phyloP scores from a whole-genome alignment of 2,329 filamentous ascomycete genomes.

The Phialocephala sp. region DNA sequence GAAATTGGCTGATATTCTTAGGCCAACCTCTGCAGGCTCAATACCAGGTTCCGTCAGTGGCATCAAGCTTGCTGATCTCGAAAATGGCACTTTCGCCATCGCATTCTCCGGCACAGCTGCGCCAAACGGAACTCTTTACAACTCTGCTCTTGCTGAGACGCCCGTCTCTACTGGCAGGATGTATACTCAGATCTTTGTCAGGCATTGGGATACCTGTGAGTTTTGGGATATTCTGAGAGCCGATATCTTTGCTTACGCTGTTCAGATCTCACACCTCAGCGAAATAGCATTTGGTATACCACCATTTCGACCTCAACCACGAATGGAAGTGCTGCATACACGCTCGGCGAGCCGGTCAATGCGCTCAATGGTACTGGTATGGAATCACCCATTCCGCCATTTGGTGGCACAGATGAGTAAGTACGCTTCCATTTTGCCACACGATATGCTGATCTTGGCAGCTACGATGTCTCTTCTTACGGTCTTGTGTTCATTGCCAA shows the following conservation, averaged over 20 bases:
- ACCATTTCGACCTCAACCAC: constrained; percentile 24
- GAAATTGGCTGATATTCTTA: constrained; percentile 23
- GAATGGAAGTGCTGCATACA: constrained; percentile 27
- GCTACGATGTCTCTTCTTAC: constrained; percentile 31
- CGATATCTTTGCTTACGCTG: constrained; percentile 10
- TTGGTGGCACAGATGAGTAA: constrained; percentile 32
- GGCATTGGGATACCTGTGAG: constrained; percentile 39
- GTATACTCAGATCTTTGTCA: constrained; percentile 35
- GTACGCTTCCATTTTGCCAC: background rate
- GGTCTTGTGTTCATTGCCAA: constrained; percentile 35
- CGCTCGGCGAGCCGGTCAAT: constrained; percentile 36
- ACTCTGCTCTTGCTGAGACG: constrained; percentile 29
- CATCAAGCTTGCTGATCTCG: constrained; percentile 31
- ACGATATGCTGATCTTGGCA: constrained; percentile 19
- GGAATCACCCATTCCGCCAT: constrained; percentile 35
- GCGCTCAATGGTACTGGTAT: constrained; percentile 36
- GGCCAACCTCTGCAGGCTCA: constrained; percentile 32
- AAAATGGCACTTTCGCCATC: constrained; percentile 28
- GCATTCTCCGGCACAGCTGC: constrained; percentile 32
- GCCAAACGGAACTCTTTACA: constrained; percentile 36
- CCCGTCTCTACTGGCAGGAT: constrained; percentile 29
- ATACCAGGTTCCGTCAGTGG: constrained; percentile 34
- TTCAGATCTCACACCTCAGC: constrained; percentile 30
- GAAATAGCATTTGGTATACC: constrained; percentile 38
- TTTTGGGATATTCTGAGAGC: background rate